Percentiles rank a stretch among this genome's conserved stretches.
phyloP scores from a whole-genome alignment of 2,329 filamentous ascomycete species.

The Kalaharituber pfeilii region DNA sequence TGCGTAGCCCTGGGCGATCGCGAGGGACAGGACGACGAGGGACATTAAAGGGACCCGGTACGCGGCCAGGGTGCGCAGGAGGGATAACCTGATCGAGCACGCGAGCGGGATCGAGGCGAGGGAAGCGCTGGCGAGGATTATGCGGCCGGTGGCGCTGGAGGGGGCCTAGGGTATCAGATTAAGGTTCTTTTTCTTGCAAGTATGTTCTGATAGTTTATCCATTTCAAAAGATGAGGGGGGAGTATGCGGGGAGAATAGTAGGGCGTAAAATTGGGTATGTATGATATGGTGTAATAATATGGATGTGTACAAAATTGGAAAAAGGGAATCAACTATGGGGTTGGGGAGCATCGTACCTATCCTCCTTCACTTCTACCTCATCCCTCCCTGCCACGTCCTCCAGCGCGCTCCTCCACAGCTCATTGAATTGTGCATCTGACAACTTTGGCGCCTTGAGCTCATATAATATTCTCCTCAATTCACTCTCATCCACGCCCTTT shows the following conservation, averaged over 20 bases:
- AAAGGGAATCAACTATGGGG: slow-evolving; percentile 53
- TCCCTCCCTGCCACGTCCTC: slow-evolving; percentile 38
- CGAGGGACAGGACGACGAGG: slow-evolving; percentile 23
- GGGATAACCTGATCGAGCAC: slow-evolving; percentile 61
- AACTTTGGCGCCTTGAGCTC: slow-evolving; percentile 48
- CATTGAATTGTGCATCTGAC: slow-evolving; percentile 22
- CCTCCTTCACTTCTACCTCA: slow-evolving; percentile 43
- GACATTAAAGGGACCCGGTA: slow-evolving; percentile 55
- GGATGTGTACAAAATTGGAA: slow-evolving; percentile 44
- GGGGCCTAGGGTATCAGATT: slow-evolving; percentile 19
- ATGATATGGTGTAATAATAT: too few relatives aligned
- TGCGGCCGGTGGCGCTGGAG: slow-evolving; percentile 12
- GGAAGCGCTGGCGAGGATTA: slow-evolving; percentile 46
- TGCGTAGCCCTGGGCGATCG: slow-evolving; percentile 32
- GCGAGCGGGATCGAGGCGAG: slow-evolving; percentile 78
- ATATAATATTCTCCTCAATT: slow-evolving; percentile 69
- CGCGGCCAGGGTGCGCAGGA: slow-evolving; percentile 66
- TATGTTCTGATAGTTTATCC: slow-evolving; percentile 13
- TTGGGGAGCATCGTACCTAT: slow-evolving; percentile 48
- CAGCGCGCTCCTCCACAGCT: slow-evolving; percentile 33
- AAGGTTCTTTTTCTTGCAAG: slow-evolving; percentile 12
- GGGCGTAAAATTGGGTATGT: too few relatives aligned
- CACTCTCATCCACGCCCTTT: slow-evolving; percentile 66
- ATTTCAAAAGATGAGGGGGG: slow-evolving; percentile 39
- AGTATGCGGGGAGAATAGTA: neutral